Evolutionary conservation across 23 red algal species (phyloP).

Genomic region (Gracilaria domingensis): DNA sequence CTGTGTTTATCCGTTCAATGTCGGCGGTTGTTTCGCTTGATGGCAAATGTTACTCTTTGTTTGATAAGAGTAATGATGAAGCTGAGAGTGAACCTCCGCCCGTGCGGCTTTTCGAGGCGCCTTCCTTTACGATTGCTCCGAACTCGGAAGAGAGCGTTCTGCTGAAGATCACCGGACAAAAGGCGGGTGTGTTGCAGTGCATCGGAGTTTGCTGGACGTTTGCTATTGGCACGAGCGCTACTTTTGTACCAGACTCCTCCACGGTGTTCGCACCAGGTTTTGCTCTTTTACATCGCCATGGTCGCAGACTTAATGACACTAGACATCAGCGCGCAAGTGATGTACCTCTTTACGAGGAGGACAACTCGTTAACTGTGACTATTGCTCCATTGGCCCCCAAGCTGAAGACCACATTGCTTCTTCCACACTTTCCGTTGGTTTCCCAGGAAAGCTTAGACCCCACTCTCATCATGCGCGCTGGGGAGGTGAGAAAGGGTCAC

Average conservation of each 20-base stretch:
- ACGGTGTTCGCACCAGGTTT: constrained; percentile 49
- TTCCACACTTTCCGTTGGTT: constrained; percentile 19
- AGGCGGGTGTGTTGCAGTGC: constrained; percentile 49
- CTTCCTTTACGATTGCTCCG: constrained; percentile 24
- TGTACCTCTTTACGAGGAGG: constrained; percentile 62
- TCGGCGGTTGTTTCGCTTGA: constrained; percentile 55
- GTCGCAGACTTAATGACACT: constrained; percentile 60
- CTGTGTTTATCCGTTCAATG: constrained; percentile 46
- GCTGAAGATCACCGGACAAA: constrained; percentile 13
- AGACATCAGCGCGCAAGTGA: constrained; percentile 73
- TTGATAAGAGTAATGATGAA: not conserved
- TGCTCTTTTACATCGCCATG: constrained; percentile 54
- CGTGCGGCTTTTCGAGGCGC: constrained; percentile 21
- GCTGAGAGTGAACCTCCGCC: not conserved
- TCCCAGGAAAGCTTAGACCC: not conserved
- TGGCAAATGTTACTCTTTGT: constrained; percentile 40
- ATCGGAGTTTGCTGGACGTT: constrained; percentile 62
- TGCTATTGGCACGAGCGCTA: constrained; percentile 40
- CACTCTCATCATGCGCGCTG: constrained; percentile 54
- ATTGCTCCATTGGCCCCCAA: constrained; percentile 34
- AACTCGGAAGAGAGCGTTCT: constrained; percentile 16
- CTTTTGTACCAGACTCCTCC: constrained; percentile 11
- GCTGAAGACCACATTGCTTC: constrained; percentile 7
- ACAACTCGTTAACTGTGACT: constrained; percentile 47
- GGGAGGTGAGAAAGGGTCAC: constrained; percentile 25